These are phyloP conservation scores for Clonostachys chloroleuca DNA, from an alignment of 2,329 filamentous ascomycete genomes.

Conservation along the genomic window DNA sequence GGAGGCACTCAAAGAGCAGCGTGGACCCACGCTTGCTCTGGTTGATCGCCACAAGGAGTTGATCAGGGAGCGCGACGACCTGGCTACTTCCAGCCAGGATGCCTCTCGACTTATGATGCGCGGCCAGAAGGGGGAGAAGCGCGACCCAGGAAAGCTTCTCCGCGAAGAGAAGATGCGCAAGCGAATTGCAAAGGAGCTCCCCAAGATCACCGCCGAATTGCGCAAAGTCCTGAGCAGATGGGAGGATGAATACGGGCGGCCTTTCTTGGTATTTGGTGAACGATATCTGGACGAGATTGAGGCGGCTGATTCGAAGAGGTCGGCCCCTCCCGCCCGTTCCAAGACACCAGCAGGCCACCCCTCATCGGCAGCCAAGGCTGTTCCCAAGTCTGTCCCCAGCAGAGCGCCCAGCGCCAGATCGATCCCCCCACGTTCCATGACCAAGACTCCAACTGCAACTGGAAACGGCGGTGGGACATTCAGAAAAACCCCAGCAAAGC, in stretches of 20 bases:
- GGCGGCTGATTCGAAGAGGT: constrained; percentile 53
- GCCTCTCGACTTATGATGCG: constrained; percentile 89
- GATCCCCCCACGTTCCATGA: constrained; percentile 29
- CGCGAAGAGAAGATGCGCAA: constrained; percentile 99
- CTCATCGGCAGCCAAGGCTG: constrained; percentile 33
- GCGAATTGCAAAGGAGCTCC: constrained; percentile 91
- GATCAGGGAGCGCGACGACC: constrained; percentile 79
- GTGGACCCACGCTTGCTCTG: constrained; percentile 75
- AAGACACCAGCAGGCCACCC: constrained; percentile 71
- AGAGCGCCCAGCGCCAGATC: constrained; percentile 20
- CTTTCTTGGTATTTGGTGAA: constrained; percentile 90
- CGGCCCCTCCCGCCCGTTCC: constrained; percentile 46
- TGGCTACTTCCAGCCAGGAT: constrained; percentile 89
- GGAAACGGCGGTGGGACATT: constrained; percentile 16
- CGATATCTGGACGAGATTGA: constrained; percentile 86
- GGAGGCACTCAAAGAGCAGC: constrained; percentile 79
- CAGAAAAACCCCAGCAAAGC: constrained; percentile 12
- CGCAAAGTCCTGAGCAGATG: constrained; percentile 76
- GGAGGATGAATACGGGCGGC: constrained; percentile 91
- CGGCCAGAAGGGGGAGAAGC: constrained; percentile 87
- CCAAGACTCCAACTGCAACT: constrained; percentile 52
- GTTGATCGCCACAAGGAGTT: constrained; percentile 81
- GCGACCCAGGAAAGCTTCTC: constrained; percentile 89
- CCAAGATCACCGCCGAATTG: constrained; percentile 84
- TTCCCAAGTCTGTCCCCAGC: constrained; percentile 20